These are phyloP conservation scores for Glaciozyma martinii DNA, from an alignment of 768 basidiomycete genomes.

Conservation along the genomic window DNA sequence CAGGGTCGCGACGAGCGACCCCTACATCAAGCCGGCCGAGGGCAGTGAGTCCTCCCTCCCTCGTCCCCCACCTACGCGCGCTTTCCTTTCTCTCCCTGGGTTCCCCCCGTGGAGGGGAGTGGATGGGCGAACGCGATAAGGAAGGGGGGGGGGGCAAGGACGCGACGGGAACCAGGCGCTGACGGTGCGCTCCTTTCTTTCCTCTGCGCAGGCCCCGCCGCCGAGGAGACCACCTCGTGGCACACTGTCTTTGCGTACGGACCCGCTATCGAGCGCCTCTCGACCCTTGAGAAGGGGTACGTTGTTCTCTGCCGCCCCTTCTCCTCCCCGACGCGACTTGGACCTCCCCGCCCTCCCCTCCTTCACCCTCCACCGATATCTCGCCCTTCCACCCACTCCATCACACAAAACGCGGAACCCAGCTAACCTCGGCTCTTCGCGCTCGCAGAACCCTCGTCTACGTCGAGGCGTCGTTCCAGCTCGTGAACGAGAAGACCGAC, in stretches of 20 bases:
- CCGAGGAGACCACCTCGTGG: constrained; percentile 54
- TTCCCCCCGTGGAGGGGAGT: too few species aligned
- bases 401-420: background rate
- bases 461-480: constrained; percentile 59
- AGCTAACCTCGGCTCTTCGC: background rate
- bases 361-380: background rate
- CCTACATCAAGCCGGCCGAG: constrained; percentile 11
- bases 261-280: constrained; percentile 59
- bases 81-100: background rate
- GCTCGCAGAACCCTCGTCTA: constrained; percentile 51
- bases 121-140: background rate
- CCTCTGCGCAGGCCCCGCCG: constrained; percentile 40
- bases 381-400: background rate
- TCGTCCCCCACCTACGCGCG: background rate
- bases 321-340: background rate
- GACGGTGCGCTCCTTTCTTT: background rate
- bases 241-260: constrained; percentile 68
- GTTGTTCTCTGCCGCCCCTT: background rate
- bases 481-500: constrained; percentile 19
- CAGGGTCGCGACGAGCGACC: constrained; percentile 61
- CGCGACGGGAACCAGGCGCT: background rate
- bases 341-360: background rate
- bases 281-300: constrained; percentile 55
- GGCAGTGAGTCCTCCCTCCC: constrained; percentile 17
- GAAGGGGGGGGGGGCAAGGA: background rate